A percentile compares a stretch with the other conserved stretches of the same genome.
These are phyloP conservation scores for Coemansia sp. DNA, from an alignment of 192 early-diverging fungal species.

Conservation along the genomic window DNA sequence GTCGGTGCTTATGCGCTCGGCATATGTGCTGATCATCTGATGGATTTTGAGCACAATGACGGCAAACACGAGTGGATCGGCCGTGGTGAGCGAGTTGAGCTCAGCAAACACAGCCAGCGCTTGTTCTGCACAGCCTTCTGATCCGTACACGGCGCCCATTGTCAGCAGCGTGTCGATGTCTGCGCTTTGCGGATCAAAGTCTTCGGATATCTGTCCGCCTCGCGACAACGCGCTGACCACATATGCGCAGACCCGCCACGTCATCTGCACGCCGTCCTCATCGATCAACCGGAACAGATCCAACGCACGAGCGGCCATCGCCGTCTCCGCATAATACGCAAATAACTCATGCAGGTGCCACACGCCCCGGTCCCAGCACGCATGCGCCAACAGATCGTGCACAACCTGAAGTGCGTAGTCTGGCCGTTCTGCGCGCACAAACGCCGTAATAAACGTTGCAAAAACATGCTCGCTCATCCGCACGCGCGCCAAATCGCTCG, in stretches of 20 bases:
- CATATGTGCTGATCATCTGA: constrained; percentile 11
- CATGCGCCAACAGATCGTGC: constrained; percentile 24
- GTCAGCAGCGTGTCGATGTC: constrained; percentile 10
- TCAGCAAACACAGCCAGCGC: constrained; percentile 22
- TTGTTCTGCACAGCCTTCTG: neutral
- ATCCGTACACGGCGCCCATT: constrained; percentile 1
- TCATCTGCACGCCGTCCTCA: constrained; percentile 7
- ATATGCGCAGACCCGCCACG: constrained; percentile 23
- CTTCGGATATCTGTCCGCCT: neutral
- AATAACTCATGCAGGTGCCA: constrained; percentile 17
- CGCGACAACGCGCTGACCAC: constrained; percentile 24
- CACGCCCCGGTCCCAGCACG: constrained; percentile 4
- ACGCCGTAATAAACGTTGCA: constrained; percentile 35
- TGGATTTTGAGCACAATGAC: constrained; percentile 14
- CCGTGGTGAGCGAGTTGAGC: constrained; percentile 2
- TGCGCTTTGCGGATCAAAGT: neutral
- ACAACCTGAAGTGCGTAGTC: constrained; percentile 27
- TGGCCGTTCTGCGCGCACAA: constrained; percentile 20
- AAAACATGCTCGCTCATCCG: constrained; percentile 31
- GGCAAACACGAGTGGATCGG: constrained; percentile 13
- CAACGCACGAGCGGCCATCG: constrained; percentile 17
- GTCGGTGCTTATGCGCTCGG: neutral
- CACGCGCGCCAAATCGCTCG: neutral
- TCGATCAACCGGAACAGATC: constrained; percentile 20
- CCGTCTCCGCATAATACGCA: constrained; percentile 17